Evolutionary conservation across 768 basidiomycete species (phyloP).

Genomic region (Dioszegia crocea): DNA sequence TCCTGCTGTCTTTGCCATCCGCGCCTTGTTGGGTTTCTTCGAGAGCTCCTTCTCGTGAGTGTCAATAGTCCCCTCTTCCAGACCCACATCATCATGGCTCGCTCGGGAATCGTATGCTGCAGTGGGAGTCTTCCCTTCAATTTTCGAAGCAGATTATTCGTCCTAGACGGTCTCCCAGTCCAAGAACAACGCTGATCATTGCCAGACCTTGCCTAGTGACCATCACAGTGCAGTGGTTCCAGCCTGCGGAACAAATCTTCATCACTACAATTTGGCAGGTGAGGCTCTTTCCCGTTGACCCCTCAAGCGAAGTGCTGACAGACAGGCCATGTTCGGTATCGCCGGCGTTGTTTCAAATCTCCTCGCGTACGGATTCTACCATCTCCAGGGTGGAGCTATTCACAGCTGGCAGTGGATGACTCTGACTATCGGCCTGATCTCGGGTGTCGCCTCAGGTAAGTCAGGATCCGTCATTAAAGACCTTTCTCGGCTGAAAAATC

Average conservation of each 20-base stretch:
- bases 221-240: conserved; percentile 37
- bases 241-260: conserved; percentile 21
- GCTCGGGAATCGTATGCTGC: background rate
- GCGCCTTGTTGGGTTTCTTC: conserved; percentile 28
- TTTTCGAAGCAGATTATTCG: too few relatives aligned
- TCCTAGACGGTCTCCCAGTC: too few relatives aligned
- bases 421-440: conserved; percentile 21
- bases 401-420: conserved; percentile 28
- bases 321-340: conserved; percentile 19
- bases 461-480: background rate
- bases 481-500: background rate
- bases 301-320: background rate
- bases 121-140: background rate
- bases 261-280: conserved; percentile 21
- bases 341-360: conserved; percentile 8
- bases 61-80: background rate
- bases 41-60: conserved; percentile 29
- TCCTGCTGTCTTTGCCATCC: conserved; percentile 22
- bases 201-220: background rate
- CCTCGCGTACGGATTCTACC: conserved; percentile 25
- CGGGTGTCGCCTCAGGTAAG: conserved; percentile 10
- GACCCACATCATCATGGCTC: too few relatives aligned
- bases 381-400: background rate
- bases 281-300: too few relatives aligned
- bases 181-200: too few relatives aligned